phyloP scores from a whole-genome alignment of 225 moss, liverwort and hornwort species.

The Straminergon stramineum region DNA sequence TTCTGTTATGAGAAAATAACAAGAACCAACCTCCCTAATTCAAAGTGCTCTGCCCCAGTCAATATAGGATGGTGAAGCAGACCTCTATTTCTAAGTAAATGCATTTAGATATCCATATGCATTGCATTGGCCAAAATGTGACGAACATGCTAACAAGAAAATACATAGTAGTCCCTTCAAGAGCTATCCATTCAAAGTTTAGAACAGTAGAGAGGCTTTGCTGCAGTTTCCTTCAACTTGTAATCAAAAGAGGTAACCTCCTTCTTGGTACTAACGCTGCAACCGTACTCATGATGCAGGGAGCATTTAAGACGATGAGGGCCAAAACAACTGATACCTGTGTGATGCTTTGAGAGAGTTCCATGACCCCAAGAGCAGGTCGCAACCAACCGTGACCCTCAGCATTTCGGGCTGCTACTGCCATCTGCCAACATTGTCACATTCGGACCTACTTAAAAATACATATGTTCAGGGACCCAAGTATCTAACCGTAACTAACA shows the following conservation, averaged over 20 bases:
- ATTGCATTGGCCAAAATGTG: neutral
- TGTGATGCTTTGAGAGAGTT: constrained; percentile 91
- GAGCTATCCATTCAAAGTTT: neutral
- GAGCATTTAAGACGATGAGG: neutral
- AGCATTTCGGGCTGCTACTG: constrained; percentile 74
- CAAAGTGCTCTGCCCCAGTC: neutral
- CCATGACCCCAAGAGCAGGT: constrained; percentile 96
- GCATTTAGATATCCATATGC: neutral
- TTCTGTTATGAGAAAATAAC: neutral
- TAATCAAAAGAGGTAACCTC: neutral
- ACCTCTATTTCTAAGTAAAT: neutral
- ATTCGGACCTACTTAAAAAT: neutral
- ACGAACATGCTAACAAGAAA: neutral
- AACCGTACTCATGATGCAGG: neutral
- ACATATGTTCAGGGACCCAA: neutral
- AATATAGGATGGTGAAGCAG: neutral
- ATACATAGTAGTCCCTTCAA: neutral
- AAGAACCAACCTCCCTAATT: neutral
- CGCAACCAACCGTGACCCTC: constrained; percentile 96
- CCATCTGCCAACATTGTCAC: constrained; percentile 52
- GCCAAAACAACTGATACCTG: constrained; percentile 36
- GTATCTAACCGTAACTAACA: neutral
- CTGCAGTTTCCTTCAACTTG: neutral
- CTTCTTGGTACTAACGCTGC: neutral
- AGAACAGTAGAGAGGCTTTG: neutral